phyloP scores from a whole-genome alignment of 257 asterid species.

The Gentiana macrophylla region DNA sequence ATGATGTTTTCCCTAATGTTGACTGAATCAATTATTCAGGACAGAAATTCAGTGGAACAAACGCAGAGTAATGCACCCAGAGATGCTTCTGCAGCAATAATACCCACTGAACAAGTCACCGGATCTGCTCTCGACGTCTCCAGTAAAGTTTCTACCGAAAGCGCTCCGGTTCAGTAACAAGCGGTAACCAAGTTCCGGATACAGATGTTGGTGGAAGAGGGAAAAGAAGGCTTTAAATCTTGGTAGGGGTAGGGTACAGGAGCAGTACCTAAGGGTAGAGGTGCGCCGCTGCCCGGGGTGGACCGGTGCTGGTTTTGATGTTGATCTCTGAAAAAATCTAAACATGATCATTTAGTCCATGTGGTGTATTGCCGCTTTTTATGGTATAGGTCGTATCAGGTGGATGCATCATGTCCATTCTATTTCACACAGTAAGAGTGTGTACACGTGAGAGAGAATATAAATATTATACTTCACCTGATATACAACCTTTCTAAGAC shows the following conservation, averaged over 20 bases:
- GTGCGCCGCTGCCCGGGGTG: constrained; percentile 56
- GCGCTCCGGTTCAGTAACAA: constrained; percentile 11
- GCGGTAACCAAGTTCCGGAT: constrained; percentile 36
- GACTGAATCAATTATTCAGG: constrained; percentile 25
- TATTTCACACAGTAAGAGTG: background rate
- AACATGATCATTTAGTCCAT: constrained; percentile 8
- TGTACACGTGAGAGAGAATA: background rate
- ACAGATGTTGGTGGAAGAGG: constrained; percentile 43
- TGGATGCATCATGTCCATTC: constrained; percentile 1
- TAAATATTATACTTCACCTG: background rate
- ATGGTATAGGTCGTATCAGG: constrained; percentile 4
- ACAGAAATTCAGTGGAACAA: constrained; percentile 28
- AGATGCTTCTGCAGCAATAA: constrained; percentile 30
- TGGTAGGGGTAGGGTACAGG: constrained; percentile 63
- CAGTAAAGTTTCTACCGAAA: constrained; percentile 26
- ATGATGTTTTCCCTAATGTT: constrained; percentile 4
- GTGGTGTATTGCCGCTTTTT: background rate
- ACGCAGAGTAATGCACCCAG: constrained; percentile 27
- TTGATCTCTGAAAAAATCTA: constrained; percentile 51
- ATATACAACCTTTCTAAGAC: no score
- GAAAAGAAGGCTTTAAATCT: constrained; percentile 49
- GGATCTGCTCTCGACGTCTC: constrained; percentile 22
- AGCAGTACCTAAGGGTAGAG: constrained; percentile 64
- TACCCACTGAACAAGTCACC: constrained; percentile 24
- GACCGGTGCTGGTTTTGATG: constrained; percentile 92